Percentiles rank a stretch among this genome's conserved stretches.
These are phyloP conservation scores for Sporopachydermia lactativora DNA, from an alignment of 805 yeast genomes.

Conservation along the genomic window DNA sequence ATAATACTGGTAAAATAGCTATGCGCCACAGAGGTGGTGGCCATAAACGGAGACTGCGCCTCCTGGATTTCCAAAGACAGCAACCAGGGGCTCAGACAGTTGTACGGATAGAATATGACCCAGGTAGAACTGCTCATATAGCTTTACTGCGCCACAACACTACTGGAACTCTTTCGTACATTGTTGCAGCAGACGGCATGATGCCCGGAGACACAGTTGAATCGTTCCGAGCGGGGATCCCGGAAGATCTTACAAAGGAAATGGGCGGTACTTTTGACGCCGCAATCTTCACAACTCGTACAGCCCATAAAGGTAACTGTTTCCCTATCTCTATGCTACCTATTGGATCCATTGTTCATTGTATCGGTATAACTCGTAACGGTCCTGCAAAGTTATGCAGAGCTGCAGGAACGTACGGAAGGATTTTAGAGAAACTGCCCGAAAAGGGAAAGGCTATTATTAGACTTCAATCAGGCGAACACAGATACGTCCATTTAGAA, in stretches of 20 bases:
- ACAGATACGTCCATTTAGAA: constrained; percentile 71
- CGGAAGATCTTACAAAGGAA: constrained; percentile 53
- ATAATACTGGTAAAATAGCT: constrained; percentile 75
- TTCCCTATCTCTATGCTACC: constrained; percentile 87
- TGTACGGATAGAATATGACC: constrained; percentile 86
- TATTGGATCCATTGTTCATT: constrained; percentile 83
- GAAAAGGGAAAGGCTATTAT: constrained; percentile 61
- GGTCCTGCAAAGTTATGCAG: constrained; percentile 85
- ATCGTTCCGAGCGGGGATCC: constrained; percentile 81
- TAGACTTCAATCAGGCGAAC: constrained; percentile 83
- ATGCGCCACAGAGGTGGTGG: constrained; percentile 97
- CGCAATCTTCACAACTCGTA: constrained; percentile 74
- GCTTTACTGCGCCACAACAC: constrained; percentile 62
- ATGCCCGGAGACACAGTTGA: constrained; percentile 88
- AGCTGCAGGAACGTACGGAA: constrained; percentile 90
- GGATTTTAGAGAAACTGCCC: constrained; percentile 67
- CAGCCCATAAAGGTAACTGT: constrained; percentile 89
- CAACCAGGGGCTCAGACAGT: constrained; percentile 66
- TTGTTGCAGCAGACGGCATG: constrained; percentile 83
- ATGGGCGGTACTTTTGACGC: constrained; percentile 92
- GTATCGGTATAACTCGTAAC: constrained; percentile 60
- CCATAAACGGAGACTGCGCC: constrained; percentile 73
- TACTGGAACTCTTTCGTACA: constrained; percentile 56
- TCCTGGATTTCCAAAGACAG: constrained; percentile 61
- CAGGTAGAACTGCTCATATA: constrained; percentile 85